Conservation (phyloP, 1,284 basidiomycete genomes). For the Ustilago loliicola region DNA sequence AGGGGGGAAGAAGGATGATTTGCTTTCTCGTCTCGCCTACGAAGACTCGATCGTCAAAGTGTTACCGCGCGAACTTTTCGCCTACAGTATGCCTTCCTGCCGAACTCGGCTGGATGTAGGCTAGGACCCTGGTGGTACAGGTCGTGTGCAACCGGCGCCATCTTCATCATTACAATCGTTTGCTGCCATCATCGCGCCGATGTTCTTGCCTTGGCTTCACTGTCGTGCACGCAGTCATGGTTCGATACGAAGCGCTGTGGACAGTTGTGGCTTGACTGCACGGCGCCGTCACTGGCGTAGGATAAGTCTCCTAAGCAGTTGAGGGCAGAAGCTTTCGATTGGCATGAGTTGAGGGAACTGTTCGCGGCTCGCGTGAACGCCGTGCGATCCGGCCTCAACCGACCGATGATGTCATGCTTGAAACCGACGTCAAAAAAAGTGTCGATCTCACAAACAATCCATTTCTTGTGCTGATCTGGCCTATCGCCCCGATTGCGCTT, state of each 20-base stretch:
- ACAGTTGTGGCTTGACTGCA: not conserved
- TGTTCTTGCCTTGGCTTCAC: not conserved
- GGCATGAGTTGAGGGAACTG: too few species aligned
- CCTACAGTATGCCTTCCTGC: not conserved
- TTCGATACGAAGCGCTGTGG: not conserved
- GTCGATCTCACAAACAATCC: not conserved
- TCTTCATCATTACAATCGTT: not conserved
- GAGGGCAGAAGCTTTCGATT: too few species aligned
- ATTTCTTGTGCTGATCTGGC: not conserved
- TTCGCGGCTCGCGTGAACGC: too few species aligned
- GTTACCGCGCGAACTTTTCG: constrained; percentile 2
- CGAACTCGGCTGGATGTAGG: not conserved
- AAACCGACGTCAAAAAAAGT: too few species aligned
- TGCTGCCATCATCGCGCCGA: not conserved
- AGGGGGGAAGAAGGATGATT: not conserved
- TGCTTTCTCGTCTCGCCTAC: not conserved
- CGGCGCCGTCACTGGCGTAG: not conserved
- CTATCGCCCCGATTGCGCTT: not conserved
- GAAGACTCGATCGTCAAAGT: not conserved
- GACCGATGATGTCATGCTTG: not conserved
- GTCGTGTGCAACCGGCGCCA: not conserved
- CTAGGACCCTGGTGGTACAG: not conserved
- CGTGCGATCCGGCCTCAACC: too few species aligned
- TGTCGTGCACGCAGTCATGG: not conserved
- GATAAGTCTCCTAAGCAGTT: not conserved